phyloP scores from a whole-genome alignment of 2,329 filamentous ascomycete genomes.

The Fusarium temperatum region DNA sequence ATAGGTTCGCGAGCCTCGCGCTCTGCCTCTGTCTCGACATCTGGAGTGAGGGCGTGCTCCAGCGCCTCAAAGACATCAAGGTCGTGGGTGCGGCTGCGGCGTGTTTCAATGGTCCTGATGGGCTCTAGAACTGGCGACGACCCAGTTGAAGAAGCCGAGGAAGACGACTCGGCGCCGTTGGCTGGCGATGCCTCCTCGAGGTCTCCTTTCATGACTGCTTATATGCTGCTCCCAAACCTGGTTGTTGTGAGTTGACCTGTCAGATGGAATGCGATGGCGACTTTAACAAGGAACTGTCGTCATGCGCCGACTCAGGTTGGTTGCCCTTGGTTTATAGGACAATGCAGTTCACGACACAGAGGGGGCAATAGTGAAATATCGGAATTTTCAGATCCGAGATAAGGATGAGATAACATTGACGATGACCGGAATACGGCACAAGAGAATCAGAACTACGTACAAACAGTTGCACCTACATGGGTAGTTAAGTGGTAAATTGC shows the following conservation, averaged over 20 bases:
- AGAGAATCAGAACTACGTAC: constrained; percentile 3
- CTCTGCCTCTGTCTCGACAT: constrained; percentile 52
- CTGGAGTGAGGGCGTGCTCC: constrained; percentile 50
- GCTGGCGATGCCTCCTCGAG: constrained; percentile 32
- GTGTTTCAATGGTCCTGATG: constrained; percentile 38
- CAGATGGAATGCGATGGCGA: not conserved
- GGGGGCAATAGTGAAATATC: not conserved
- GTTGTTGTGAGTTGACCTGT: not conserved
- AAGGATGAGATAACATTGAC: not conserved
- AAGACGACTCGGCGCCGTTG: constrained; percentile 20
- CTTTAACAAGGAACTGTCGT: constrained; percentile 16
- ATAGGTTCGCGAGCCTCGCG: constrained; percentile 55
- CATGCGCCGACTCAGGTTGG: not conserved
- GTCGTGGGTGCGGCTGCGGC: constrained; percentile 35
- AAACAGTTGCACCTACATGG: constrained; percentile 1
- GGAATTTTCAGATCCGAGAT: not conserved
- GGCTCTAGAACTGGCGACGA: constrained; percentile 39
- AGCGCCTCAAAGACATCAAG: constrained; percentile 47
- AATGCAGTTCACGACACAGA: not conserved
- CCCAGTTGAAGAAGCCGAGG: constrained; percentile 20
- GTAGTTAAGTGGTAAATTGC: constrained; percentile 19
- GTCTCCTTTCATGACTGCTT: constrained; percentile 30
- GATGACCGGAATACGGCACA: constrained; percentile 9
- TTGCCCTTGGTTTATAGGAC: not conserved
- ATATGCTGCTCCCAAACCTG: not conserved